These are phyloP conservation scores for Corymbia calophylla DNA, from an alignment of 441 rosid genomes.

Conservation along the genomic window DNA sequence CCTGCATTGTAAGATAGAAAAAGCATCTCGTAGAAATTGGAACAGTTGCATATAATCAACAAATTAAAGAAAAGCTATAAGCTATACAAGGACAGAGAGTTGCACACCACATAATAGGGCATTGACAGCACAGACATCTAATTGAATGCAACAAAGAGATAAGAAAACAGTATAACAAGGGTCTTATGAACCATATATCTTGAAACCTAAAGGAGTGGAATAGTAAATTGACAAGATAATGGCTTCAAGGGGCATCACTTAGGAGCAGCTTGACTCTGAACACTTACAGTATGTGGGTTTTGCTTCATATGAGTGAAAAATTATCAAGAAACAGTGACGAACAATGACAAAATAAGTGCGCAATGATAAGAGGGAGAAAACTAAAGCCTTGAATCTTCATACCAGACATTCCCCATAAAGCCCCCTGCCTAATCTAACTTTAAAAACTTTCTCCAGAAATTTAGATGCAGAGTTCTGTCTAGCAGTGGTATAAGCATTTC, in stretches of 20 bases:
- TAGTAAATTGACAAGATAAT: neutral
- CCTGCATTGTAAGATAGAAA: constrained; percentile 24
- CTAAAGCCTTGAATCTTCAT: constrained; percentile 5
- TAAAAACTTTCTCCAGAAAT: constrained; percentile 47
- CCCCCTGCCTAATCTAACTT: constrained; percentile 68
- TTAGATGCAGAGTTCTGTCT: constrained; percentile 44
- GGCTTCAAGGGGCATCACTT: neutral
- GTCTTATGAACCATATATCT: neutral
- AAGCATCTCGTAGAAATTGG: neutral
- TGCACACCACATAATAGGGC: neutral
- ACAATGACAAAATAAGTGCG: neutral
- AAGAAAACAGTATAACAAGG: neutral
- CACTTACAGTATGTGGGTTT: neutral
- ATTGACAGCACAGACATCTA: neutral
- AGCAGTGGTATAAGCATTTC: constrained; percentile 37
- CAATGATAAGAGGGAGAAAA: neutral
- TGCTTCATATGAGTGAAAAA: neutral
- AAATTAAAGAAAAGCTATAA: neutral
- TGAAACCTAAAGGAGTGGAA: neutral
- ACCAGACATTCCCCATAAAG: constrained; percentile 93
- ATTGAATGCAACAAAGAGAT: neutral
- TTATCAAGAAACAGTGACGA: neutral
- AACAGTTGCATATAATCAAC: neutral
- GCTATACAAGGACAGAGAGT: neutral
- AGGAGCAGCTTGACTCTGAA: neutral